phyloP scores from a whole-genome alignment of 371 early-diverging fungal genomes.

The Basidiobolus meristosporus region DNA sequence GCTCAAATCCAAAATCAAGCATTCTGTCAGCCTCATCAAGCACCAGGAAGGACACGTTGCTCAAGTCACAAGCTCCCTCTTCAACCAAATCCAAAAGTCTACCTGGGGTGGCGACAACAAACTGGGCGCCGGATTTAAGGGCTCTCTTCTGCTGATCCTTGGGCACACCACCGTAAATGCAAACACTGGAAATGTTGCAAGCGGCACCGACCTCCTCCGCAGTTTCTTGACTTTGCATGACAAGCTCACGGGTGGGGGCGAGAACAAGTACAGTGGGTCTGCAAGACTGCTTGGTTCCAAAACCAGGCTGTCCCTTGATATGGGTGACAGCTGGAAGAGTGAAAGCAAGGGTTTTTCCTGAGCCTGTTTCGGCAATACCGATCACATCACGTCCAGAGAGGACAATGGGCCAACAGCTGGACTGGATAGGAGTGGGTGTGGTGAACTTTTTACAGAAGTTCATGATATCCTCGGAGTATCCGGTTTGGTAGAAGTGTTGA shows the following conservation, averaged over 20 bases:
- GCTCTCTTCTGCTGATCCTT: constrained; percentile 40
- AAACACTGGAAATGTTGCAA: constrained; percentile 53
- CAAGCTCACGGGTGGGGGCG: constrained; percentile 91
- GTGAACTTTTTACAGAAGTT: constrained; percentile 67
- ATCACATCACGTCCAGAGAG: constrained; percentile 53
- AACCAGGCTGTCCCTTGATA: constrained; percentile 21
- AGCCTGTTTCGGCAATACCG: too few relatives aligned
- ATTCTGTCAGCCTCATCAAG: constrained; percentile 94
- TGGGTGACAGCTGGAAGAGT: constrained; percentile 79
- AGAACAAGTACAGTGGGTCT: constrained; percentile 60
- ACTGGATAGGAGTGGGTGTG: constrained; percentile 92
- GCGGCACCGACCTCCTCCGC: constrained; percentile 39
- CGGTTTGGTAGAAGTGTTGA: constrained; percentile 51
- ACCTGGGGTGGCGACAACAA: constrained; percentile 91
- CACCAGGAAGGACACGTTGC: constrained; percentile 60
- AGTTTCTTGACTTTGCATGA: constrained; percentile 79
- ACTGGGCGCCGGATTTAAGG: constrained; percentile 45
- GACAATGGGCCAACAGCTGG: constrained; percentile 73
- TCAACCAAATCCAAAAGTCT: constrained; percentile 82
- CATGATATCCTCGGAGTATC: constrained; percentile 47
- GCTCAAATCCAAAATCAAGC: constrained; percentile 83
- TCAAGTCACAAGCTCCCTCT: constrained; percentile 45
- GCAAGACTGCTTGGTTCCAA: constrained; percentile 30
- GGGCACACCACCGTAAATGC: constrained; percentile 56
- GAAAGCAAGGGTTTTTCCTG: constrained; percentile 88